Evolutionary conservation across 345 rosid genomes (phyloP), one percentile per base, ranked within the genome.

Genomic region (Camelina hispida): DNA sequence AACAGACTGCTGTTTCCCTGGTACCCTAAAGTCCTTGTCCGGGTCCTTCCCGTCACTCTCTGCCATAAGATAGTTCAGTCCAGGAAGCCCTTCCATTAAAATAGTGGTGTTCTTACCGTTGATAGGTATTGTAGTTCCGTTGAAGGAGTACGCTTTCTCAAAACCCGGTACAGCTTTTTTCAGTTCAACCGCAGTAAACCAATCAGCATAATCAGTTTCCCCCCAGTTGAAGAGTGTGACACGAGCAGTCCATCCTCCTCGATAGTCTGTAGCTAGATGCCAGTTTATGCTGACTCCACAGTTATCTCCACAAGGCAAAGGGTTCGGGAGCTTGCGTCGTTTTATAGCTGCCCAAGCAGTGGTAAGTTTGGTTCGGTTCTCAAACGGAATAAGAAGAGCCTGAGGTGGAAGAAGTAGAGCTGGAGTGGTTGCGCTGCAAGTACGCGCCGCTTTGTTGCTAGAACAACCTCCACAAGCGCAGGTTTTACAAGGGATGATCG

Each of bases 141-240:
- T 95, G 69, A 95, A 89, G 0, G 99, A 92, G 80, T 90, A 95
- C 61, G 83, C 82, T 71, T 86, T 86, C 76, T 90, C 85, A 57
- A 92, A 92, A 44, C 96, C 99, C 0, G 84, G 82, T n/a, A 84
- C 87, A 50, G 87, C 93, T 15, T 89, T 84, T 69, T 78, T 74
- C 81, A 95, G 11, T 65, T 90, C 80, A 51, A 89, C 85, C 0
- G 98, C 96, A 6, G 89, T 82, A 79, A 92, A 95, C 99, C 99
- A 95, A 80, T 95, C 99, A 3, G 84, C 76, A 62, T 92, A 88
- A 32, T 86, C 53, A 37, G 78, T 85, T 58, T 85, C 93, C 0
- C 78, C 97, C 99, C 99, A 95, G 50, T 95, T 95, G 85, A 95
- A 95, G 70, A 92, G n/a, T 0, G 99, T 95, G 79, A 92, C 69